These are phyloP conservation scores for Ustilaginoidea virens DNA, from an alignment of 2,329 filamentous ascomycete genomes.

Conservation along the genomic window DNA sequence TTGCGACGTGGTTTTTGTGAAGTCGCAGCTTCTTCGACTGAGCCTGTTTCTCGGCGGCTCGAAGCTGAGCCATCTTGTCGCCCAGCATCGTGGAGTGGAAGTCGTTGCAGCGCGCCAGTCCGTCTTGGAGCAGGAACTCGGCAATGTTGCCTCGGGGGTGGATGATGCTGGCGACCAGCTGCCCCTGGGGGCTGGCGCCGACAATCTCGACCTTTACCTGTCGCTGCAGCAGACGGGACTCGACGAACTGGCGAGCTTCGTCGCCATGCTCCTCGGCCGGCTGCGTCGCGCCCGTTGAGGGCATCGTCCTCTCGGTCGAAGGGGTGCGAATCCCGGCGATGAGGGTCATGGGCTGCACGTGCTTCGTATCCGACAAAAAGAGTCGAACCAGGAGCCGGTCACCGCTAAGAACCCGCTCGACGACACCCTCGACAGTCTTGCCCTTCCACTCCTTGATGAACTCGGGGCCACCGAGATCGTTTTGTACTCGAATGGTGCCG, in stretches of 20 bases:
- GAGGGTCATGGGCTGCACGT: constrained; percentile 77
- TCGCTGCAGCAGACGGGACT: constrained; percentile 72
- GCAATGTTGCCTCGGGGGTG: constrained; percentile 90
- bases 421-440: constrained; percentile 66
- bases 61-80: constrained; percentile 68
- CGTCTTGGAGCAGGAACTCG: constrained; percentile 76
- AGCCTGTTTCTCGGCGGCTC: constrained; percentile 75
- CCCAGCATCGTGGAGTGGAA: constrained; percentile 91
- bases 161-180: constrained; percentile 74
- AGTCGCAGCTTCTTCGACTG: constrained; percentile 62
- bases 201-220: constrained; percentile 70
- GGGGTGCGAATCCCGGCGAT: constrained; percentile 82
- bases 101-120: constrained; percentile 83
- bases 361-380: constrained; percentile 64
- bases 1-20: constrained; percentile 68
- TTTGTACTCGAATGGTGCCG: constrained; percentile 58
- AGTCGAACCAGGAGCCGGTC: constrained; percentile 80
- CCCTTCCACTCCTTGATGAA: constrained; percentile 79
- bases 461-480: constrained; percentile 65
- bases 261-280: constrained; percentile 81
- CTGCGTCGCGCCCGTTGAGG: constrained; percentile 64
- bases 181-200: constrained; percentile 76
- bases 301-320: constrained; percentile 70
- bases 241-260: constrained; percentile 78
- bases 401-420: constrained; percentile 83